phyloP scores from a whole-genome alignment of 495 filamentous ascomycete genomes.

The Sordaria brevicollis region DNA sequence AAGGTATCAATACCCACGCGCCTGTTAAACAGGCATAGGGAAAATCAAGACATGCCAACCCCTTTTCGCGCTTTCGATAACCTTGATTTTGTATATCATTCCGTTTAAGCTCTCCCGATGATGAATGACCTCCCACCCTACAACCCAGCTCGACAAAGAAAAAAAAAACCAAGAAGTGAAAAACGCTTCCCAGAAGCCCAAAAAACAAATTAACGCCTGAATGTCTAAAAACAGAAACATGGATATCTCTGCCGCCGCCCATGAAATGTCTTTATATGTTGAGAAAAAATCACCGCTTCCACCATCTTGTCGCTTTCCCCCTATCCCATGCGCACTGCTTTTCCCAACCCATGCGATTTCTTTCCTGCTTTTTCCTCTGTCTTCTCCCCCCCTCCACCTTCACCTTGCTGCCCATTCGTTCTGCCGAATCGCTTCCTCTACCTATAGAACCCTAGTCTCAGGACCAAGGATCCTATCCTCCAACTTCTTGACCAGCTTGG shows the following conservation, averaged over 20 bases:
- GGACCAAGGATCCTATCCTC: constrained; percentile 53
- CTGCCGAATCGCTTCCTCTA: background rate
- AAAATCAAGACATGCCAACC: background rate
- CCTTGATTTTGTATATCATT: background rate
- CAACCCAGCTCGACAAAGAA: background rate
- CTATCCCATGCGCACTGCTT: background rate
- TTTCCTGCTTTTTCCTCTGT: background rate
- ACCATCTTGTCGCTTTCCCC: too few relatives aligned
- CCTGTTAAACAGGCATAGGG: background rate
- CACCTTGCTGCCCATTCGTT: background rate
- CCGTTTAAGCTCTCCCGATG: background rate
- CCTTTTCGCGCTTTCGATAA: background rate
- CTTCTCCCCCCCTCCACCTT: background rate
- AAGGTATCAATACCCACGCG: background rate
- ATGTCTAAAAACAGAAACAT: background rate
- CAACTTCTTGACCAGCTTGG: constrained; percentile 71
- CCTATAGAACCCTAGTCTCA: constrained; percentile 17
- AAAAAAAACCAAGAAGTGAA: background rate
- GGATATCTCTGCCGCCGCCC: background rate
- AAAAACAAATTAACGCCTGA: background rate
- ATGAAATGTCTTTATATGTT: background rate
- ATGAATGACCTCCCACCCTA: background rate
- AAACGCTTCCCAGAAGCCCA: background rate
- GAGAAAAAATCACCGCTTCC: background rate
- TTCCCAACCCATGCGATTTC: background rate